These are phyloP conservation scores for Candida krabiensis DNA, from an alignment of 805 yeast species.

Conservation along the genomic window DNA sequence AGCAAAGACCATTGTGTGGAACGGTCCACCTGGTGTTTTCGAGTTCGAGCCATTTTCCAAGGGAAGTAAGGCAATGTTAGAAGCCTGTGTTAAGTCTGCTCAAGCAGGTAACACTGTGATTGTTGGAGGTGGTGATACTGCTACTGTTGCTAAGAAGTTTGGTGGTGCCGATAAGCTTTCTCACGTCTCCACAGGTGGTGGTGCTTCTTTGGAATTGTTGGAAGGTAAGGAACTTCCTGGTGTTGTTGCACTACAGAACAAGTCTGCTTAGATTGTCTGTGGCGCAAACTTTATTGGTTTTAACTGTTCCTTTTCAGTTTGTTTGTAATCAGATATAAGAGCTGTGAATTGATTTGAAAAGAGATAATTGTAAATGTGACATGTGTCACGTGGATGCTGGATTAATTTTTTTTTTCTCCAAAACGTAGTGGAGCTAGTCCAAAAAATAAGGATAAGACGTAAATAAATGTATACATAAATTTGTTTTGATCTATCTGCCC, in stretches of 20 bases:
- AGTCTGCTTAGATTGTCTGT: too few species aligned
- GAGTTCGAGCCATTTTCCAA: constrained; percentile 90
- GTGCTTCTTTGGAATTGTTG: constrained; percentile 97
- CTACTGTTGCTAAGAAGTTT: constrained; percentile 97
- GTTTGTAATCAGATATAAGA: too few species aligned
- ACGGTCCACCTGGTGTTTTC: constrained; percentile 99
- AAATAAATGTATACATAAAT: too few species aligned
- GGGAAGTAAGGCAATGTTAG: constrained; percentile 91
- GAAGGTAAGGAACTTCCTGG: constrained; percentile 99
- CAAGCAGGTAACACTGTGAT: constrained; percentile 90
- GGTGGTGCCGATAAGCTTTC: constrained; percentile 96
- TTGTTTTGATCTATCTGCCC: too few species aligned
- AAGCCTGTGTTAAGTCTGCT: constrained; percentile 83
- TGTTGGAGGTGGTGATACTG: constrained; percentile 99
- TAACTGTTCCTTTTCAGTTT: too few species aligned
- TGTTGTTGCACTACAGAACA: constrained; percentile 49
- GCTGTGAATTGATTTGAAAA: too few species aligned
- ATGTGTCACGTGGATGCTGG: too few species aligned
- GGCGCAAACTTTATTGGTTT: too few species aligned
- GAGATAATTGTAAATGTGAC: too few species aligned
- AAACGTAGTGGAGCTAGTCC: too few species aligned
- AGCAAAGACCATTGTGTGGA: constrained; percentile 99
- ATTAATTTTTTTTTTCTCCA: too few species aligned
- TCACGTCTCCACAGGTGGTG: constrained; percentile 99
- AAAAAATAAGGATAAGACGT: too few species aligned